Evolutionary conservation across 2,329 filamentous ascomycete genomes (phyloP).

Genomic region (Lachnellula arida): DNA sequence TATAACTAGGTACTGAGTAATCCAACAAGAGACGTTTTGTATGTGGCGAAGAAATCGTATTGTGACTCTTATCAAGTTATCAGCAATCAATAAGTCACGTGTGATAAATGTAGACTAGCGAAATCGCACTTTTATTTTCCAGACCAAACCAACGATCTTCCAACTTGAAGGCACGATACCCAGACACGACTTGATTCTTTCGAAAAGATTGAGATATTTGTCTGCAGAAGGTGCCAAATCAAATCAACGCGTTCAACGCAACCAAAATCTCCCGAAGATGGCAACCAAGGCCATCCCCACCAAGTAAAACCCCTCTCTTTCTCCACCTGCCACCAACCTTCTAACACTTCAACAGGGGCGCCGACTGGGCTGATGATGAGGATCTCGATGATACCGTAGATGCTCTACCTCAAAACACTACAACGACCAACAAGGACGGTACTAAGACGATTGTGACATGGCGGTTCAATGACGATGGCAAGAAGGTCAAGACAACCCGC

Average conservation of each 20-base stretch:
- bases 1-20: background rate
- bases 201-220: no score
- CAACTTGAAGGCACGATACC: no score
- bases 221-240: background rate
- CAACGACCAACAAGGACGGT: conserved; percentile 96
- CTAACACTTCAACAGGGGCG: conserved; percentile 25
- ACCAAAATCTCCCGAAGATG: conserved; percentile 40
- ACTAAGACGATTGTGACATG: conserved; percentile 93
- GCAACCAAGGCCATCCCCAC: conserved; percentile 24
- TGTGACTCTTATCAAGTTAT: background rate
- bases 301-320: conserved; percentile 7
- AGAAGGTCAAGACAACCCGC: conserved; percentile 96
- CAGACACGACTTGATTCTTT: no score
- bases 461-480: conserved; percentile 84
- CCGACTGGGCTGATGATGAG: conserved; percentile 90
- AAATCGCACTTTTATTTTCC: background rate
- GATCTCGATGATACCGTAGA: conserved; percentile 72
- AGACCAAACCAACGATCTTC: background rate
- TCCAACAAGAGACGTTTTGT: background rate
- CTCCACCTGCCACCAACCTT: conserved; percentile 3
- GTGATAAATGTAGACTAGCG: background rate
- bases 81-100: no score
- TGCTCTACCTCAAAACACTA: conserved; percentile 77
- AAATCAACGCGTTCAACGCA: background rate
- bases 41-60: background rate